Percentiles rank a stretch among this genome's conserved stretches.
Conservation (phyloP, 2,329 filamentous ascomycete genomes). For the Apiospora aurea region DNA sequence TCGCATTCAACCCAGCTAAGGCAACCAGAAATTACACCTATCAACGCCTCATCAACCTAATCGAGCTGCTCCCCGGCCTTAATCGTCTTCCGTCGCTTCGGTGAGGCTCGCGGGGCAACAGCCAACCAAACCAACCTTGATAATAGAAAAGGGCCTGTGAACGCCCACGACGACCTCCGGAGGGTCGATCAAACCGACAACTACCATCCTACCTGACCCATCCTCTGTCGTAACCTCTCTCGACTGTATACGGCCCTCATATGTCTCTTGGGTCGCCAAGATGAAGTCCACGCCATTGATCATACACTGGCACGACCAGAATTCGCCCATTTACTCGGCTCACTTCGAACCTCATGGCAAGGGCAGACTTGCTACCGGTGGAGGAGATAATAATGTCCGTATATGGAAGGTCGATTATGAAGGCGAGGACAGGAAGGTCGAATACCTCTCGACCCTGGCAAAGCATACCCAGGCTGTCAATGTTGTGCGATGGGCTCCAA, state of each 20-base stretch:
- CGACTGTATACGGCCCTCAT: not conserved
- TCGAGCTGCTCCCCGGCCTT: slow-evolving; percentile 2
- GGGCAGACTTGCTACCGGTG: slow-evolving; percentile 89
- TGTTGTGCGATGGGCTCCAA: slow-evolving; percentile 94
- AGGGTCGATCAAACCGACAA: not conserved
- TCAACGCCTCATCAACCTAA: slow-evolving; percentile 8
- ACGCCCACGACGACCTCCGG: not conserved
- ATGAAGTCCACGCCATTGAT: slow-evolving; percentile 98
- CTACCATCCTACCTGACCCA: not conserved
- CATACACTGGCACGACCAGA: slow-evolving; percentile 98
- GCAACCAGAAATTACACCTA: slow-evolving; percentile 6
- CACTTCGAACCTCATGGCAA: slow-evolving; percentile 95
- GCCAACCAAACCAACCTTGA: slow-evolving; percentile 17
- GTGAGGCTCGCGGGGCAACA: slow-evolving; percentile 20
- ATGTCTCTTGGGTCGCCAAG: slow-evolving; percentile 45
- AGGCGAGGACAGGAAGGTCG: slow-evolving; percentile 86
- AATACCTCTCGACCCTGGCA: slow-evolving; percentile 87
- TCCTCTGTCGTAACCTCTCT: not conserved
- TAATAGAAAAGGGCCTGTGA: slow-evolving; percentile 10
- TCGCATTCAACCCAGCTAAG: not conserved
- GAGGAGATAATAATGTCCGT: slow-evolving; percentile 95
- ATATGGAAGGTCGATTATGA: slow-evolving; percentile 89
- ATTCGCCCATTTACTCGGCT: slow-evolving; percentile 94
- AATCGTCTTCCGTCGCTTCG: slow-evolving; percentile 5
- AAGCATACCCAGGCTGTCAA: slow-evolving; percentile 98